Conservation (phyloP, 495 filamentous ascomycete genomes). For the Parmelia sp. region DNA sequence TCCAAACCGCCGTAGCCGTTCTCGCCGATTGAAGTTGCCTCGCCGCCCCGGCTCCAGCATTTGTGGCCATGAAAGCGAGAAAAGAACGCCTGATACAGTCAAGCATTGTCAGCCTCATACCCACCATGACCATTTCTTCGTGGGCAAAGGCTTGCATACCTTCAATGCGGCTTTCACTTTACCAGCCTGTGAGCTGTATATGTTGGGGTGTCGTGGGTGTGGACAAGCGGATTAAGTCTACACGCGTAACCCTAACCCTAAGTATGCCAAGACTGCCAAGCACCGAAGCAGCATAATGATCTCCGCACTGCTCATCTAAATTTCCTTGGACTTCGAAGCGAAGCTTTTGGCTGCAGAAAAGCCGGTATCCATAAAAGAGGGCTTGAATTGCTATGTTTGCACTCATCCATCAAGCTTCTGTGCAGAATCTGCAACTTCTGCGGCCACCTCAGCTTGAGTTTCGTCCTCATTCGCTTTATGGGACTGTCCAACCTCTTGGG, state of each 20-base stretch:
- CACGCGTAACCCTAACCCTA: background rate
- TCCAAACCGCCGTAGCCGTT: conserved; percentile 23
- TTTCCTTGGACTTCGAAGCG: background rate
- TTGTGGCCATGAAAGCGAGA: conserved; percentile 24
- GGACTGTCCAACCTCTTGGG: conserved; percentile 6
- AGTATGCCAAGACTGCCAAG: background rate
- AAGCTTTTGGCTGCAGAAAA: background rate
- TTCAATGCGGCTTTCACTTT: background rate
- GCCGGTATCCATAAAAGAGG: too few species aligned
- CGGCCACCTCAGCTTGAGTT: conserved; percentile 25
- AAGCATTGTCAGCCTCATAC: background rate
- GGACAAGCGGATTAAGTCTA: background rate
- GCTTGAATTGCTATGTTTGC: conserved; percentile 13
- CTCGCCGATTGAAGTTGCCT: conserved; percentile 23
- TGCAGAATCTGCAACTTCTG: conserved; percentile 29
- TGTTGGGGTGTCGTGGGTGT: too few species aligned
- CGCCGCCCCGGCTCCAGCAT: conserved; percentile 25
- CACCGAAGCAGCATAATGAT: too few species aligned
- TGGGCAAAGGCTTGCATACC: background rate
- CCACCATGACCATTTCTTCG: too few species aligned
- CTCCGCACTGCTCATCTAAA: background rate
- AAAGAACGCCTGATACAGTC: background rate
- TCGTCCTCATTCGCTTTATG: conserved; percentile 1
- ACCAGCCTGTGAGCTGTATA: background rate
- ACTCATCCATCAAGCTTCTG: conserved; percentile 23